Conservation (phyloP, 768 basidiomycete species). For the Tricholoma saponaceum region DNA sequence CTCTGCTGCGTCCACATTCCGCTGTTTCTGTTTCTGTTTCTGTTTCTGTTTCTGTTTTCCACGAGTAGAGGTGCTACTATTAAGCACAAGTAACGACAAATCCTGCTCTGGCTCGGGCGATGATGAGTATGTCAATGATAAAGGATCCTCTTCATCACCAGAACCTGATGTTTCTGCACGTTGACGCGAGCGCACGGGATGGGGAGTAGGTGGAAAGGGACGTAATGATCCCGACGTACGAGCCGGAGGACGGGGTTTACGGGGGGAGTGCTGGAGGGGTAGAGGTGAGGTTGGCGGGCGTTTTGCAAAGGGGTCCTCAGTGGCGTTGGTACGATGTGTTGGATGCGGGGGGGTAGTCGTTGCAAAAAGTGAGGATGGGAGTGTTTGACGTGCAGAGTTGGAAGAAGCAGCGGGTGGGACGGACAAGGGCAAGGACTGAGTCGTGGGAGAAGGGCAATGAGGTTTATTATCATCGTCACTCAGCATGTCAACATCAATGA, state of each 20-base stretch:
- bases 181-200: not conserved
- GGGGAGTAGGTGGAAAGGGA: constrained; percentile 9
- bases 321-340: constrained; percentile 7
- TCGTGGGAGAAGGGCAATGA: not conserved
- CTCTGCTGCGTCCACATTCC: not conserved
- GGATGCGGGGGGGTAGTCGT: not conserved
- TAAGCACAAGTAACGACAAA: not conserved
- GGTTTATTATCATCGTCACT: constrained; percentile 3
- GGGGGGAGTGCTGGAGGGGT: constrained; percentile 46
- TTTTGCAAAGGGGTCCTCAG: constrained; percentile 45
- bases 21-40: not conserved
- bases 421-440: not conserved
- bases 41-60: not conserved
- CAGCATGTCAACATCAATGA: constrained; percentile 35
- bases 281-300: constrained; percentile 66
- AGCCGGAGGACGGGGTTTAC: constrained; percentile 53
- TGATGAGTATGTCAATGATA: constrained; percentile 25
- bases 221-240: constrained; percentile 26
- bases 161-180: constrained; percentile 11
- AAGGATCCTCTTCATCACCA: constrained; percentile 31
- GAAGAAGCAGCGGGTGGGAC: not conserved
- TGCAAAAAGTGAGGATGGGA: constrained; percentile 14
- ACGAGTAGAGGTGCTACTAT: not conserved
- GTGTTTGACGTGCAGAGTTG: constrained; percentile 1
- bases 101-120: not conserved